Conservation (phyloP, 1,284 basidiomycete genomes). For the Austroboletus rostrupii region DNA sequence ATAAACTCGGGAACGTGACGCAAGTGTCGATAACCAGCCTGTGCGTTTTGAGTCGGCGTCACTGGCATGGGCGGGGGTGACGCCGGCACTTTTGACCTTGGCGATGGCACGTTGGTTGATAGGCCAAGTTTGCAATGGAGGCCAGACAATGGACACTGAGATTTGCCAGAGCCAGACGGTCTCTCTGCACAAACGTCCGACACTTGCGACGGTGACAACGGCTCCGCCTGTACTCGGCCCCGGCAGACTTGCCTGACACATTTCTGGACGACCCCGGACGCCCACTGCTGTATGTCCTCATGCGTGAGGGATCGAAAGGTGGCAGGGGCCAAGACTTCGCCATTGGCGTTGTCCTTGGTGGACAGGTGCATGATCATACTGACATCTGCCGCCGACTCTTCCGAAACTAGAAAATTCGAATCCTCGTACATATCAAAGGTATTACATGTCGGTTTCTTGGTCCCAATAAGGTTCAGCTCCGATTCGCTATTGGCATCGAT, state of each 20-base stretch:
- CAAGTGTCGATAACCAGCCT: constrained; percentile 8
- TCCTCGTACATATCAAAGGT: constrained; percentile 2
- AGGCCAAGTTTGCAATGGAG: constrained; percentile 21
- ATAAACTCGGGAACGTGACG: constrained; percentile 27
- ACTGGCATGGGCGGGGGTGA: not conserved
- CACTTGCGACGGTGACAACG: constrained; percentile 24
- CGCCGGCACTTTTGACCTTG: not conserved
- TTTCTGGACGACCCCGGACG: constrained; percentile 25
- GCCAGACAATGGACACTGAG: constrained; percentile 44
- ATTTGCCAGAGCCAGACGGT: constrained; percentile 20
- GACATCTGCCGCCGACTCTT: constrained; percentile 19
- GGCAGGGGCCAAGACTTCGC: constrained; percentile 8
- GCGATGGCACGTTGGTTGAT: not conserved
- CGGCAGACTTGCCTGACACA: constrained; percentile 19
- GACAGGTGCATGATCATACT: constrained; percentile 24
- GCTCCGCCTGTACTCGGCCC: constrained; percentile 7
- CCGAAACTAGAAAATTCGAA: constrained; percentile 13
- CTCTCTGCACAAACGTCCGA: constrained; percentile 30
- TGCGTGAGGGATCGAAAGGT: constrained; percentile 15
- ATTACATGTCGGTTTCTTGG: not conserved
- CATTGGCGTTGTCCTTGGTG: constrained; percentile 11
- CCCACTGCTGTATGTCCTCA: constrained; percentile 27
- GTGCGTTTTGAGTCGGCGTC: constrained; percentile 1
- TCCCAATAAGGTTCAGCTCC: constrained; percentile 13
- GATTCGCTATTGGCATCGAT: constrained; percentile 29